These are phyloP conservation scores for Blechomonas ayalai DNA, from an alignment of 208 protist species.

Conservation along the genomic window DNA sequence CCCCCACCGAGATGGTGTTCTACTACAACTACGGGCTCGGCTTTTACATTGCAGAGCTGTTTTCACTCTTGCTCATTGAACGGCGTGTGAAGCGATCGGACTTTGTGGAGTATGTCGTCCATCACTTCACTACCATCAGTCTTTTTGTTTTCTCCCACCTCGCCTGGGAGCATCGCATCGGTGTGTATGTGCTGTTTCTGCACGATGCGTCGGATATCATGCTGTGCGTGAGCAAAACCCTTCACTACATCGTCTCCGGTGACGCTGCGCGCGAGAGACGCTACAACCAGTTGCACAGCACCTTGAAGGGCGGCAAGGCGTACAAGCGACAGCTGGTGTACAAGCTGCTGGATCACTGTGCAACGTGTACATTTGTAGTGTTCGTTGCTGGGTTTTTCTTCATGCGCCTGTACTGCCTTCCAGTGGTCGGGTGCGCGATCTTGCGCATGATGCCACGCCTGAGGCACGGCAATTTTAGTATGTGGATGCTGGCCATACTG, in stretches of 20 bases:
- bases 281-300: conserved; percentile 5
- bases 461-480: conserved; percentile 39
- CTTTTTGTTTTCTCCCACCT: conserved; percentile 54
- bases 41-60: conserved; percentile 59
- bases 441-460: conserved; percentile 23
- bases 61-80: conserved; percentile 46
- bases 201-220: conserved; percentile 73
- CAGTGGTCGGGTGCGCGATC: conserved; percentile 21
- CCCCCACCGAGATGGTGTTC: conserved; percentile 17
- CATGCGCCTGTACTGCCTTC: conserved; percentile 54
- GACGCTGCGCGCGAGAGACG: conserved; percentile 13
- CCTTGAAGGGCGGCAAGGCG: background rate
- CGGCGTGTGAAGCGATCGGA: conserved; percentile 44
- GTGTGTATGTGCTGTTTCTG: conserved; percentile 63
- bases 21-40: conserved; percentile 69
- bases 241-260: conserved; percentile 48
- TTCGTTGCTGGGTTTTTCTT: conserved; percentile 56
- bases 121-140: conserved; percentile 52
- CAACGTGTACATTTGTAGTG: conserved; percentile 33
- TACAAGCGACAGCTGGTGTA: conserved; percentile 15
- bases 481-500: conserved; percentile 40
- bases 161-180: conserved; percentile 55
- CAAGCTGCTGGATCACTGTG: conserved; percentile 20
- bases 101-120: conserved; percentile 55
- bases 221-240: conserved; percentile 38